Evolutionary conservation across 2,329 filamentous ascomycete genomes (phyloP), one percentile per base, ranked within the genome.

Genomic region (Fusarium incarnatum): DNA sequence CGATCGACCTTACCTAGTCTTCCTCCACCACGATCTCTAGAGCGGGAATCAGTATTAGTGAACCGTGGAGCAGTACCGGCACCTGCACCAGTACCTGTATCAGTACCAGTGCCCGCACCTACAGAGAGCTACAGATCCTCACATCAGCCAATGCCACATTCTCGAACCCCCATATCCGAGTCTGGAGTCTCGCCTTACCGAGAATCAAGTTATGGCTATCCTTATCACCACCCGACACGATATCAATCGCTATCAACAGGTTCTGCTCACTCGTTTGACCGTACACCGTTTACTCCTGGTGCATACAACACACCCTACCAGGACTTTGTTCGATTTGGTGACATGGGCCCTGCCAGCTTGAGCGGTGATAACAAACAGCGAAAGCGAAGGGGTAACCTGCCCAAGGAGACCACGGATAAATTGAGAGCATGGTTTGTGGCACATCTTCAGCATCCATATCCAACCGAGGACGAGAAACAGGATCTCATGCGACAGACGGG

Each of bases 391-490:
- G 94, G 94, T 2, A 97, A 97, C 76, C 84, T 97, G 5, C 94
- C 94, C n/a, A 97, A 97, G 77, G 92, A 94, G 57, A 93, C 93
- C 0, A 97, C 94, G 0, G 92, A 94, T 77, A 90, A 92, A 71
- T 84, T 97, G 42, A 88, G 92, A 56, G 84, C 88, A 1, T 97
- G 94, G 94, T 94, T 97, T 71, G 81, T 90, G 54, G 85, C 86
- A n/a, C 92, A 96, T 78, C 80, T 94, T 10, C 85, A 89, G 64
- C 93, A 96, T 76, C 93, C 94, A 0, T 97, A 97, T 77, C 94
- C 94, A 2, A 94, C 90, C 7, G 93, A 97, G 79, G 93, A 97
- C 68, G 92, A 97, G 81, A 97, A 97, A 80, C 89, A 94, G 76
- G 88, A 92, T 63, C 85, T 97, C 49, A 93, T 94, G 85, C 86